Evolutionary conservation across 2,329 filamentous ascomycete genomes (phyloP), one percentile per base, ranked within the genome.

Genomic region (Xylariaceae sp.): DNA sequence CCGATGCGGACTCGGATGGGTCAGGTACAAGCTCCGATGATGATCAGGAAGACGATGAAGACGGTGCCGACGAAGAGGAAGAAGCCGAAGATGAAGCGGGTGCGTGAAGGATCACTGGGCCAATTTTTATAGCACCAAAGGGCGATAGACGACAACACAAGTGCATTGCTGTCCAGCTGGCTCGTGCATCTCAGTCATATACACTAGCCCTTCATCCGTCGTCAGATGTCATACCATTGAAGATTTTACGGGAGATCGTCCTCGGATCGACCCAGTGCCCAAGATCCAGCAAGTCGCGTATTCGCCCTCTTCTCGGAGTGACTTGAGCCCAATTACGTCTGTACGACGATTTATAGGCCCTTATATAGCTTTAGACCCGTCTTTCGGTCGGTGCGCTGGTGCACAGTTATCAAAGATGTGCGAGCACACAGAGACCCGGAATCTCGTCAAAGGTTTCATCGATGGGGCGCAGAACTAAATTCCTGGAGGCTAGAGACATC

Each of bases 1-100:
- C 76, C 40, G 80, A 84, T 4, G 81, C 74, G 0, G 80, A 84
- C 4, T 83, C 80, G 50, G 82, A 80, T 8, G 81, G 81, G 0
- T 79, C 76, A 1, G 81, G 80, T 0, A 66, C 66, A 1, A 77
- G 74, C 34, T 74, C 71, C 11, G 80, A 79, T 3, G 79, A 76
- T 0, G 76, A 77, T 0, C 78, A 78, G 1, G 80, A 79, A 0
- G 80, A 80, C 2, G 80, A 76, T 2, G 76, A 76, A 0, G 73
- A 67, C 0, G 74, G 70, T 0, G 74, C 69, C 0, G 76, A 70
- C 0, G 73, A 67, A 0, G 72, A 70, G 0, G 73, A 67, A 0
- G 72, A 70, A 0, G 72, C 67, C 1, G 72, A 68, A 47, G 50
- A 50, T 26, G 51, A 54, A 19, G 40, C 47, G 41, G 54, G 31